Evolutionary conservation across 1,284 basidiomycete genomes (phyloP).

Genomic region (Cryptococcus sp.): DNA sequence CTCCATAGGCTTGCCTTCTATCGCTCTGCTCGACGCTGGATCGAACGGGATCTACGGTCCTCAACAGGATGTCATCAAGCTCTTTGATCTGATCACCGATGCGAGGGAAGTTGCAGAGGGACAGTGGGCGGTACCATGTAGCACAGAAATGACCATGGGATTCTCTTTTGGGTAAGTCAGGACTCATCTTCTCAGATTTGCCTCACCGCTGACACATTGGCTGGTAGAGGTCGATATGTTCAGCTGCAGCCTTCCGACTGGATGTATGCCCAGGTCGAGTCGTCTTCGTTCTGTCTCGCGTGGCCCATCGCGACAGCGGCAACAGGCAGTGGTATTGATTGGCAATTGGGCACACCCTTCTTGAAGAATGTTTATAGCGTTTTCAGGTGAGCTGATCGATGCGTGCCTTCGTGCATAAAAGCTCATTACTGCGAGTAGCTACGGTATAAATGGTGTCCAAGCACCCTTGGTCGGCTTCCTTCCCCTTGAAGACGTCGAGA

Average conservation of each 20-base stretch:
- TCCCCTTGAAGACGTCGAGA: constrained; percentile 22
- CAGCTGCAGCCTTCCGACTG: constrained; percentile 78
- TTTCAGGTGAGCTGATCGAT: constrained; percentile 63
- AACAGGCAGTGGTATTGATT: constrained; percentile 75
- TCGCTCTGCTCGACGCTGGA: constrained; percentile 79
- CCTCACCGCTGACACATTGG: neutral
- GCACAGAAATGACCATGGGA: constrained; percentile 64
- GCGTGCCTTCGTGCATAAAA: neutral
- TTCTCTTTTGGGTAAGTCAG: constrained; percentile 65
- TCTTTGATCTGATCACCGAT: constrained; percentile 65
- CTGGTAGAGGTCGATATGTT: constrained; percentile 60
- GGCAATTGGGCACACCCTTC: constrained; percentile 83
- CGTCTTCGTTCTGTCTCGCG: constrained; percentile 70
- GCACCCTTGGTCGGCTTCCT: constrained; percentile 48
- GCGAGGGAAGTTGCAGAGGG: constrained; percentile 69
- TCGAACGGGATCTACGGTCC: constrained; percentile 77
- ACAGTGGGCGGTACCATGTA: constrained; percentile 80
- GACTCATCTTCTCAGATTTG: neutral
- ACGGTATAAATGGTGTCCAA: constrained; percentile 46
- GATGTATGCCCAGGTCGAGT: constrained; percentile 69
- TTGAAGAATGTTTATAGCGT: constrained; percentile 78
- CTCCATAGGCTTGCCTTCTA: constrained; percentile 59
- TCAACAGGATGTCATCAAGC: constrained; percentile 69
- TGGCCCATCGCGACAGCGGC: constrained; percentile 74
- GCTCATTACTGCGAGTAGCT: constrained; percentile 17